A percentile compares a stretch with the other conserved stretches of the same genome.
Evolutionary conservation across 2,329 filamentous ascomycete genomes (phyloP).

Genomic region (Endoconidiophora polonica): DNA sequence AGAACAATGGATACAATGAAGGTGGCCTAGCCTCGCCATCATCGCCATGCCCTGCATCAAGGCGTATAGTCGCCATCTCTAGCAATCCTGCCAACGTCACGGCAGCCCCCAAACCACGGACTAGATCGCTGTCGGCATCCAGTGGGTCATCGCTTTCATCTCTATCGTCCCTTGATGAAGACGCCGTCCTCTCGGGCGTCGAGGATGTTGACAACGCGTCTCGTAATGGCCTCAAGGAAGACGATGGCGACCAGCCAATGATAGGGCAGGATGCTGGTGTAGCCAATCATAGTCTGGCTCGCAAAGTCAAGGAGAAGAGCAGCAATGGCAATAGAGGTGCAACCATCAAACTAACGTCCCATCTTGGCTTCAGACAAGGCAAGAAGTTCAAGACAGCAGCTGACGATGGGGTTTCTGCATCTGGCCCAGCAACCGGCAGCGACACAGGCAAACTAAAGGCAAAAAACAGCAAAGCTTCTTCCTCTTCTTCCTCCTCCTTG

Average conservation of each 20-base stretch:
- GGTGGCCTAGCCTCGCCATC: background rate
- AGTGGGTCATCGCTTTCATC: slow-evolving; percentile 12
- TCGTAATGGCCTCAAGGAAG: background rate
- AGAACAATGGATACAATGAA: background rate
- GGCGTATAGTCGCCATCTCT: background rate
- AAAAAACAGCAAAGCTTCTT: background rate
- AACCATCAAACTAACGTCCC: background rate
- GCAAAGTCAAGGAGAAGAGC: slow-evolving; percentile 3
- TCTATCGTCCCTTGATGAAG: slow-evolving; percentile 10
- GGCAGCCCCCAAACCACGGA: background rate
- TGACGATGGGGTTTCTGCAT: background rate
- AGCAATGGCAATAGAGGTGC: background rate
- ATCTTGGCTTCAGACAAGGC: background rate
- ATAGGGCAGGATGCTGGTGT: slow-evolving; percentile 1
- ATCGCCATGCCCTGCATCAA: background rate
- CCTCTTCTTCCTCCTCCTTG: background rate
- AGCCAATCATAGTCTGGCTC: slow-evolving; percentile 9
- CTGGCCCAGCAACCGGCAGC: background rate
- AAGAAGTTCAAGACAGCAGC: background rate
- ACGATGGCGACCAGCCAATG: slow-evolving; percentile 8
- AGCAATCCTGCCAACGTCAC: background rate
- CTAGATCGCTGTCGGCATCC: slow-evolving; percentile 8
- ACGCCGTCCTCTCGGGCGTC: slow-evolving; percentile 5
- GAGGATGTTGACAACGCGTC: background rate
- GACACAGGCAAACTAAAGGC: slow-evolving; percentile 1